Percentiles rank a stretch among this genome's conserved stretches.
Evolutionary conservation across 306 rosid genomes (phyloP).

Genomic region (Corylus avellana): DNA sequence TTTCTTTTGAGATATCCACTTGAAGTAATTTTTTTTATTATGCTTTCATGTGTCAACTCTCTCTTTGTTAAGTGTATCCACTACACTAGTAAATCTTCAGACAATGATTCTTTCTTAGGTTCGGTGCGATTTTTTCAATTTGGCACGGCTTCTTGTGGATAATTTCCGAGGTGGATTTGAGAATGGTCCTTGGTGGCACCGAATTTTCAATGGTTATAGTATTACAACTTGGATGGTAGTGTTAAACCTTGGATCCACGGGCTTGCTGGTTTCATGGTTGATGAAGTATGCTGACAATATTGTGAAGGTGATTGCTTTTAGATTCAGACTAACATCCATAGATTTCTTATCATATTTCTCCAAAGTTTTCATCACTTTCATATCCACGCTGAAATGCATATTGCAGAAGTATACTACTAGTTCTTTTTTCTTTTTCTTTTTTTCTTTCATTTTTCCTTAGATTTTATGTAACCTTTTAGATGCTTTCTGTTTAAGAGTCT

Average conservation of each 20-base stretch:
- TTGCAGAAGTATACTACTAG: neutral
- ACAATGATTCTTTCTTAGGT: constrained; percentile 49
- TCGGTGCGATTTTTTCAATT: constrained; percentile 82
- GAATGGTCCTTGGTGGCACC: constrained; percentile 96
- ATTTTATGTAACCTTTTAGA: neutral
- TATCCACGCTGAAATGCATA: neutral
- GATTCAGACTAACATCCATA: neutral
- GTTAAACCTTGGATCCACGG: constrained; percentile 92
- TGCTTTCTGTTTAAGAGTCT: neutral
- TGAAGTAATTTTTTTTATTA: neutral
- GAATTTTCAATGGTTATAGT: constrained; percentile 78
- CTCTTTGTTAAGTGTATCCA: neutral
- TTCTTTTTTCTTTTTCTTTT: neutral
- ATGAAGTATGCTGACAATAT: constrained; percentile 98
- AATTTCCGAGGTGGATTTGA: constrained; percentile 92
- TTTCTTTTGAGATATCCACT: neutral
- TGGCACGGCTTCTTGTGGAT: constrained; percentile 76
- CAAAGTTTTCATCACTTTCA: neutral
- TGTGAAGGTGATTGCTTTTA: constrained; percentile 62
- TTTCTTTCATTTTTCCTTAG: no score
- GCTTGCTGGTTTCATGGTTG: constrained; percentile 92
- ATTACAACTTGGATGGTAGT: constrained; percentile 90
- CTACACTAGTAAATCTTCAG: neutral
- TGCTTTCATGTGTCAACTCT: neutral
- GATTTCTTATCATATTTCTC: neutral